Base-by-base conservation (phyloP, 768 basidiomycete species). In the Trametes elegans region DNA sequence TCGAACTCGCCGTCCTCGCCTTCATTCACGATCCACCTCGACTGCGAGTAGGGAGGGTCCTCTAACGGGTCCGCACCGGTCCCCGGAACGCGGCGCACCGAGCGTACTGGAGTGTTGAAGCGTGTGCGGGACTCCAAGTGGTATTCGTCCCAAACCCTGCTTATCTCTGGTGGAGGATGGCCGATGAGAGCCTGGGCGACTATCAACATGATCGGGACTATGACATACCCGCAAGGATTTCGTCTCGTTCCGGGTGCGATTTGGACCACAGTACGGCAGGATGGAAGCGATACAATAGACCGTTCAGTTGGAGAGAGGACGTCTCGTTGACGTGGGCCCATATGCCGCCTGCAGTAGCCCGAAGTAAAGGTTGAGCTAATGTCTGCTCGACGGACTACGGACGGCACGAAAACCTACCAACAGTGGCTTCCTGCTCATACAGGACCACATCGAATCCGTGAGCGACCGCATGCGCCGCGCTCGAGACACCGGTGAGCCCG, bases 381-480 rank as follows among this genome's bases (percentile, higher is more conserved):
- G 7, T 29, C 7, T n/a, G n/a, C n/a, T n/a, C n/a, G n/a, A n/a
- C n/a, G n/a, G n/a, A n/a, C n/a, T n/a, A n/a, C n/a, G n/a, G n/a
- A 8, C 4, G 31, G n/a, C 28, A 28, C 11, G 42, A 10, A 23
- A 3, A 46, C 64, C n/a, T 40, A 69, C 70, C 63, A 19, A 64
- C 50, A 16, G 50, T 42, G 51, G 65, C 64, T 6, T 24, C 38
- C 49, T 66, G 61, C 42, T 81, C 80, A 59, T 72, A 80, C 2
- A 81, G 72, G 23, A 77, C 74, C 11, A 81, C 79, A 26, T 81
- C 79, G 54, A 81, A 81, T n/a, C 77, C 76, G 55, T 81, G 79
- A 0, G 77, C 72, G 23, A 79, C 72, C 26, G 73, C 72, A 57
- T 81, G 76, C 62, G 79, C 79, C 27, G 78, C 80, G 23, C 76